Conservation (phyloP, 2,329 filamentous ascomycete genomes). For the Fusarium sp. region DNA sequence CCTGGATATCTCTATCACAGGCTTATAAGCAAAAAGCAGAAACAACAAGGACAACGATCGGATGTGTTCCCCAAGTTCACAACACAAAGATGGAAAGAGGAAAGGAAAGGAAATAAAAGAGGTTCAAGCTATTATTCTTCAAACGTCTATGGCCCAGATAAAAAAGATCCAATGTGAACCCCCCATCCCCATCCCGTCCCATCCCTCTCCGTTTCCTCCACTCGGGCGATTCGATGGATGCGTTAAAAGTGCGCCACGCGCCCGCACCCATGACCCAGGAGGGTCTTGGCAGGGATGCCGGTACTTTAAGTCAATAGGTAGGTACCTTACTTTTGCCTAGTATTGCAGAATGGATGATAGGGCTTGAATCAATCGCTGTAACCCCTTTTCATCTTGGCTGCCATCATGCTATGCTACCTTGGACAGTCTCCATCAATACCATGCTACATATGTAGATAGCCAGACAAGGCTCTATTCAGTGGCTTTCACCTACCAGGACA, state of each 20-base stretch:
- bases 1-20: slow-evolving; percentile 38
- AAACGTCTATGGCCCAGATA: slow-evolving; percentile 30
- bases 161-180: slow-evolving; percentile 26
- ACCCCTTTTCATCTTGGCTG: slow-evolving; percentile 10
- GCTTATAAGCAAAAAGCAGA: slow-evolving; percentile 11
- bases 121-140: slow-evolving; percentile 20
- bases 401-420: too few species aligned
- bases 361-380: slow-evolving; percentile 16
- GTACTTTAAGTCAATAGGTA: neutral
- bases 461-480: slow-evolving; percentile 1
- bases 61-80: neutral
- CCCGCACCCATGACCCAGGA: slow-evolving; percentile 14
- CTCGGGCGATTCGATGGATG: slow-evolving; percentile 37
- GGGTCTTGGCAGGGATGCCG: slow-evolving; percentile 22
- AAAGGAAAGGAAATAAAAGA: slow-evolving; percentile 13
- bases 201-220: slow-evolving; percentile 14
- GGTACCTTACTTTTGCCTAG: too few species aligned
- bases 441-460: neutral
- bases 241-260: slow-evolving; percentile 38
- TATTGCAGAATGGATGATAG: too few species aligned
- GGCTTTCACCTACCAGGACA: neutral
- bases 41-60: slow-evolving; percentile 1
- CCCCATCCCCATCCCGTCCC: slow-evolving; percentile 19
- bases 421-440: too few species aligned
- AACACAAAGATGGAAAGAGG: slow-evolving; percentile 8